Base-by-base conservation (phyloP, 441 rosid species). In the Macaranga tanarius region DNA sequence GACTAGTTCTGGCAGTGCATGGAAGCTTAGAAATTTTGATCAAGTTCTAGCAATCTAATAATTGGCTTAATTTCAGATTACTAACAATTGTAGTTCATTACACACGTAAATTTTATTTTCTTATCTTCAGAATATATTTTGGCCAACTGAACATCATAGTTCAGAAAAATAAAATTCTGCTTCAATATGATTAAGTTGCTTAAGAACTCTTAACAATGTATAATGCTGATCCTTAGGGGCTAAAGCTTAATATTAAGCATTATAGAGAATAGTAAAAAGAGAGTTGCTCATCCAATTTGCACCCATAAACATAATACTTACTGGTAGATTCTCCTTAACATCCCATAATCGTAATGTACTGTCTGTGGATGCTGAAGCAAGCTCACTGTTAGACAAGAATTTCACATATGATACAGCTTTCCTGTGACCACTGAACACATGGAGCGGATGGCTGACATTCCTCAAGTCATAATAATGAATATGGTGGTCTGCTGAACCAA, bases 281-380 rank as follows among this genome's bases (percentile, higher is more conserved):
- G 17, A 23, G 7, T 25, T 10, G 16, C 19, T 1, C 73, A 52
- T 11, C 48, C 26, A 58, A 59, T 62, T 38, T 68, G 23, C 62
- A 34, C 59, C 48, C 45, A 44, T 22, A 62, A 67, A 75, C 63
- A 77, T 42, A n/a, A 48, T 58, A 87, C 90, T 88, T 77, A 91
- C 99, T 0, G 94, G 96, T 54, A 87, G 63, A 75, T 93, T 90
- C 66, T 93, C 90, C 84, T 92, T 92, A 69, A 96, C 98, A 73
- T 96, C 97, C 99, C 99, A 93, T 60, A 93, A 81, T 31, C 98
- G 84, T 75, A 96, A 84, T 13, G 99, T 93, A 84, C 96, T 93
- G 84, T 96, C 99, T 12, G 98, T 96, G 23, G 99, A 96, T 55
- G 98, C 99, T 73, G 98, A 96, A 79, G 97, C 95, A 75, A 93